These are phyloP conservation scores for Dothiorella sarmentorum DNA, from an alignment of 2,329 filamentous ascomycete genomes.

Conservation along the genomic window DNA sequence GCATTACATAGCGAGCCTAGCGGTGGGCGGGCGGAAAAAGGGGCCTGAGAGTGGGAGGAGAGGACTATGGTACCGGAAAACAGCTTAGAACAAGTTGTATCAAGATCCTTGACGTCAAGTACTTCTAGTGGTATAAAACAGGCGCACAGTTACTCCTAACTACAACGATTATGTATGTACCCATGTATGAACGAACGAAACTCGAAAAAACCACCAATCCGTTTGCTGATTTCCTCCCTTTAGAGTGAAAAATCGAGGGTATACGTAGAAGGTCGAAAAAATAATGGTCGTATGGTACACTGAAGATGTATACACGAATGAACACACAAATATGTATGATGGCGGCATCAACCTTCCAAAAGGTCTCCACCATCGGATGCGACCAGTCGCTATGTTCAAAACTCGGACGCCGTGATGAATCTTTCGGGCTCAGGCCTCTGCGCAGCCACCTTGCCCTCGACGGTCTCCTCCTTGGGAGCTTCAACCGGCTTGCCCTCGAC, in stretches of 20 bases:
- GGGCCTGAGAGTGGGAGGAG: too few species aligned
- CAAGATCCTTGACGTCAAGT: neutral
- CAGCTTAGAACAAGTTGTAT: neutral
- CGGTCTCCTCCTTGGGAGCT: neutral
- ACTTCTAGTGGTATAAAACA: neutral
- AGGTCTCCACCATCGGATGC: neutral
- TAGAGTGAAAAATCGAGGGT: neutral
- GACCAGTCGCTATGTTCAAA: conserved; percentile 7
- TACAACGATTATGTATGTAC: neutral
- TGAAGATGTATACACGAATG: neutral
- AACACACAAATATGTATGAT: neutral
- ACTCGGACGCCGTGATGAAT: conserved; percentile 52
- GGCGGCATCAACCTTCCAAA: neutral
- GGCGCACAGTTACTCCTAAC: neutral
- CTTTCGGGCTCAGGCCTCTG: conserved; percentile 43
- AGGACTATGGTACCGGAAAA: too few species aligned
- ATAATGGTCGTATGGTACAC: neutral
- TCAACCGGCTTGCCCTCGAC: neutral
- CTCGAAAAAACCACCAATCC: neutral
- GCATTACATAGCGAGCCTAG: too few species aligned
- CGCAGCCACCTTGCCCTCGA: neutral
- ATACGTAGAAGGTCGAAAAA: neutral
- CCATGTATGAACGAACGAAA: neutral
- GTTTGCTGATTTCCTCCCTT: neutral
- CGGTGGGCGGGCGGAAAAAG: too few species aligned